These are phyloP conservation scores for Vitis cinerea DNA, from an alignment of 164 flowering plant species.

Conservation along the genomic window DNA sequence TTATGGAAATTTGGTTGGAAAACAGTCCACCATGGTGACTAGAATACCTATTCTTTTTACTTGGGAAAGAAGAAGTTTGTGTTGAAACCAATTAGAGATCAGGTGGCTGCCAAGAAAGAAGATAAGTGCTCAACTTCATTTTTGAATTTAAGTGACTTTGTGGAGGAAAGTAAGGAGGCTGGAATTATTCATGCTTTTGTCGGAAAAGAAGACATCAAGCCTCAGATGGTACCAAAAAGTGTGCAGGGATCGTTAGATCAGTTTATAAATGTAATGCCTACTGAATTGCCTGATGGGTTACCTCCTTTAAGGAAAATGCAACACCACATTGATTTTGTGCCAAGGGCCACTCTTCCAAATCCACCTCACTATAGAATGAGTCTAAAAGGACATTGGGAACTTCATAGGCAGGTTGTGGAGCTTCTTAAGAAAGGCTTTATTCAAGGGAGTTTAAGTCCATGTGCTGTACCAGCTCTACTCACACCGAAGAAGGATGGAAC, in stretches of 20 bases:
- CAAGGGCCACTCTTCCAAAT: not conserved
- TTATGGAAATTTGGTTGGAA: not conserved
- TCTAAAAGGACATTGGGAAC: not conserved
- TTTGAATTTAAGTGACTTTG: not conserved
- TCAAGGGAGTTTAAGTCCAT: not conserved
- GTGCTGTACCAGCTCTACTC: not conserved
- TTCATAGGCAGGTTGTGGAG: not conserved
- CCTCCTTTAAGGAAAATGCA: not conserved
- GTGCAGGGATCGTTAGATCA: not conserved
- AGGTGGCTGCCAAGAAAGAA: not conserved
- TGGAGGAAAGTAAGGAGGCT: not conserved
- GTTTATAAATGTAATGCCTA: not conserved
- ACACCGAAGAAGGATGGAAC: not conserved
- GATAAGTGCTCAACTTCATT: not conserved
- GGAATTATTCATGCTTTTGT: not conserved
- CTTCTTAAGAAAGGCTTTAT: slow-evolving; percentile 1
- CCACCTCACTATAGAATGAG: not conserved
- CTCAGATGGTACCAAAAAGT: not conserved
- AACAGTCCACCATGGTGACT: not conserved
- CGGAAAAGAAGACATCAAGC: not conserved
- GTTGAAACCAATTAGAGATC: not conserved
- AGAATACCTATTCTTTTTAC: not conserved
- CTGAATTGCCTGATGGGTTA: not conserved
- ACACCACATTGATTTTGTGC: not conserved
- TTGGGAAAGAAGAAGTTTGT: not conserved